Evolutionary conservation across 228 moss, liverwort and hornwort genomes (phyloP).

Genomic region (Sphagnum magellanicum): DNA sequence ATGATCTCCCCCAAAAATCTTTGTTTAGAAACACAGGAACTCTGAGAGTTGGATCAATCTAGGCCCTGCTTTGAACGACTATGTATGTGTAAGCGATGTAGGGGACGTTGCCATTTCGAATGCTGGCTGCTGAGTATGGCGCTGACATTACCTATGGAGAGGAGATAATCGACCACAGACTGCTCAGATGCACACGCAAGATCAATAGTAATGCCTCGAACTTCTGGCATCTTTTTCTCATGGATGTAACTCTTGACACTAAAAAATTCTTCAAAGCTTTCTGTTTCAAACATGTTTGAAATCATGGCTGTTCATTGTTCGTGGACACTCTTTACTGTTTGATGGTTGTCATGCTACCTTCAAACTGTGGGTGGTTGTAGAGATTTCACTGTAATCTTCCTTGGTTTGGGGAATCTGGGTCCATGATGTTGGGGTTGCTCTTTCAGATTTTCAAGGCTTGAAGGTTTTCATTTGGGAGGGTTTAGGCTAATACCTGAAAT

Average conservation of each 20-base stretch:
- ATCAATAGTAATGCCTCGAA: conserved; percentile 24
- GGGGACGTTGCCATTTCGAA: conserved; percentile 79
- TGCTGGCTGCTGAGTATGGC: conserved; percentile 84
- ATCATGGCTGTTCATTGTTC: background rate
- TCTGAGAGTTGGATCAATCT: no score
- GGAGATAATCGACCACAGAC: conserved; percentile 89
- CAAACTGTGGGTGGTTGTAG: no score
- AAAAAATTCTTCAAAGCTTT: no score
- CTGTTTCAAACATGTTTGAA: no score
- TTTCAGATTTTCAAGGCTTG: background rate
- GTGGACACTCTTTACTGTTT: background rate
- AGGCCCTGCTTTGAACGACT: no score
- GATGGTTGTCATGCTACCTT: no score
- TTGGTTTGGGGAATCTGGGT: no score
- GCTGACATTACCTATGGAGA: conserved; percentile 89
- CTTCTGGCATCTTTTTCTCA: background rate
- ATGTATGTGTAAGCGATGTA: background rate
- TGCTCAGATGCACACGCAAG: conserved; percentile 57
- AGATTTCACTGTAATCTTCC: no score
- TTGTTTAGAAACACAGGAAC: no score
- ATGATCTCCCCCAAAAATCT: no score
- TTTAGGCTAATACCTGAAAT: no score
- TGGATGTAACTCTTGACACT: background rate
- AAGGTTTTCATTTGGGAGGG: background rate
- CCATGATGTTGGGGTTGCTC: background rate